Percentiles rank a stretch among this genome's conserved stretches.
Conservation (phyloP, 768 basidiomycete genomes). For the Tricholoma terreum region DNA sequence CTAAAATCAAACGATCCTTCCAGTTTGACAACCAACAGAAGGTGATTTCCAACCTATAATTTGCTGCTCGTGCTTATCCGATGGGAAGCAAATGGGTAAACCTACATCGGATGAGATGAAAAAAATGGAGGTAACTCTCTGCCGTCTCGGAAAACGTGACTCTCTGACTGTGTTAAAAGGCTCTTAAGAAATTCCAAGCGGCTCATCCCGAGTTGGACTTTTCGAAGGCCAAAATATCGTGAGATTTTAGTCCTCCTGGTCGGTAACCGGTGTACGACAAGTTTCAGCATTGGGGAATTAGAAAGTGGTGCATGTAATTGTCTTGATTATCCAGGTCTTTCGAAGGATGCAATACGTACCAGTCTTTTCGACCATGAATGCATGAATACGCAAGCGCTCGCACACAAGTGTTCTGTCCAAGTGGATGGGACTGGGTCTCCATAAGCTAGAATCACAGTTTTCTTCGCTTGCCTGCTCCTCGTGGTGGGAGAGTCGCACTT, state of each 20-base stretch:
- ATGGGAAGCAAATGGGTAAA: slow-evolving; percentile 82
- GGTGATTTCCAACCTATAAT: slow-evolving; percentile 29
- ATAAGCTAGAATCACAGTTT: slow-evolving; percentile 27
- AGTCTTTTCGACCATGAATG: too few species aligned
- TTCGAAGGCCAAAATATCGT: slow-evolving; percentile 86
- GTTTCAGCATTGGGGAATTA: background rate
- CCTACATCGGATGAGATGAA: slow-evolving; percentile 93
- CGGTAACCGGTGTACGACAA: background rate
- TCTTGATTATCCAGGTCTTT: background rate
- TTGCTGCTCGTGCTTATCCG: slow-evolving; percentile 2
- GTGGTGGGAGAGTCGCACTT: slow-evolving; percentile 33
- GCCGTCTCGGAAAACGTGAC: background rate
- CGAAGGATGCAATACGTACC: too few species aligned
- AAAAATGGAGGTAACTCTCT: slow-evolving; percentile 71
- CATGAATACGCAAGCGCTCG: background rate
- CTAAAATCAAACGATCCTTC: background rate
- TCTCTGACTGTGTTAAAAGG: slow-evolving; percentile 37
- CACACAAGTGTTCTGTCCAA: background rate
- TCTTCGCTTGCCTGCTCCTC: slow-evolving; percentile 38
- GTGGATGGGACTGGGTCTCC: too few species aligned
- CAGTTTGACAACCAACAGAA: slow-evolving; percentile 81
- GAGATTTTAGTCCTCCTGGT: background rate
- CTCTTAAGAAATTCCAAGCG: slow-evolving; percentile 84
- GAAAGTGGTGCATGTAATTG: background rate
- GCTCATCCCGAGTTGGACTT: slow-evolving; percentile 95